Conservation (phyloP, 2,329 filamentous ascomycete species). For the Microdochium nivale region DNA sequence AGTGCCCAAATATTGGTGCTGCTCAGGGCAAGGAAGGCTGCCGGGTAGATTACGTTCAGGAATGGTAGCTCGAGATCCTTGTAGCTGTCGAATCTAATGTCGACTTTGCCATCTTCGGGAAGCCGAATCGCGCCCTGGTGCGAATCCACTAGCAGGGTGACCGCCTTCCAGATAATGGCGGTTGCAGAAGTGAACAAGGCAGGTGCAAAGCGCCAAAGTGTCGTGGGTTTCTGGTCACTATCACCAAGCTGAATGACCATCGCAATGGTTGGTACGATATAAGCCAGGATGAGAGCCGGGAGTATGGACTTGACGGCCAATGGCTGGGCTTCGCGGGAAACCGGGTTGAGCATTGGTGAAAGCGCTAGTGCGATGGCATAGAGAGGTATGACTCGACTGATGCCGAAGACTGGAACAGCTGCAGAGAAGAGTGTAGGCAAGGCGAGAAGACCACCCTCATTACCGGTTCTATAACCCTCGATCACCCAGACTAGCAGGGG, state of each 20-base stretch:
- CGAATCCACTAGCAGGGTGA: not conserved
- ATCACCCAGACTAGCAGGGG: conserved; percentile 13
- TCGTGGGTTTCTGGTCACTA: not conserved
- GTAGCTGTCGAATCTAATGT: not conserved
- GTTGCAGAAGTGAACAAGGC: not conserved
- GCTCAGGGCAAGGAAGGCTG: not conserved
- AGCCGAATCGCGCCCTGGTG: not conserved
- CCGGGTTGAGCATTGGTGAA: not conserved
- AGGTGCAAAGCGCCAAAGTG: not conserved
- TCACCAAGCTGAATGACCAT: not conserved
- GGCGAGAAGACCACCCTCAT: conserved; percentile 5
- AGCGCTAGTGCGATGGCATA: not conserved
- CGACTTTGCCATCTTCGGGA: not conserved
- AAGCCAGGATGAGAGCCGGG: not conserved
- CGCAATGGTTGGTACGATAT: not conserved
- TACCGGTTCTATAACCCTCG: conserved; percentile 13
- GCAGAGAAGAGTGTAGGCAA: conserved; percentile 7
- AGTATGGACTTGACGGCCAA: not conserved
- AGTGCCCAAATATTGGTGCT: not conserved
- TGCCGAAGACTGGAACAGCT: conserved; percentile 5
- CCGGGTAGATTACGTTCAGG: not conserved
- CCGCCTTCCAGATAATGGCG: not conserved
- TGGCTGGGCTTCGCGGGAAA: not conserved
- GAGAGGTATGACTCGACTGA: conserved; percentile 3
- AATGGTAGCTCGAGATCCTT: not conserved